These are phyloP conservation scores for Gaertneriomyces sp. DNA, from an alignment of 192 early-diverging fungal genomes.

Conservation along the genomic window DNA sequence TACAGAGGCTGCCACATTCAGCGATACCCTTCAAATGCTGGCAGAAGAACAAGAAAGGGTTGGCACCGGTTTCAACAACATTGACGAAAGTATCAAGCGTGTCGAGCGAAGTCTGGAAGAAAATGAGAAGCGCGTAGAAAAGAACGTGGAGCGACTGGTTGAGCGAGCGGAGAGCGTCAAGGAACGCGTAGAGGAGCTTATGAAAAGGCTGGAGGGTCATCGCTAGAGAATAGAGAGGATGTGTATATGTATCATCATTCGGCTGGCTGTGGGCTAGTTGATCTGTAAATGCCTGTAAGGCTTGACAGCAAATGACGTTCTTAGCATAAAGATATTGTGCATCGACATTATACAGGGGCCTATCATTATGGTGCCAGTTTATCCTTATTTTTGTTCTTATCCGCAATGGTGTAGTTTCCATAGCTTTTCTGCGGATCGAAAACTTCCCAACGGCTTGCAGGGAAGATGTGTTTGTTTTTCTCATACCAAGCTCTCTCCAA, in stretches of 20 bases:
- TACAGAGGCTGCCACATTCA: constrained; percentile 74
- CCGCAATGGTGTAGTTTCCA: constrained; percentile 63
- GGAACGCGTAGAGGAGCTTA: constrained; percentile 26
- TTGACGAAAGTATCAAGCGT: constrained; percentile 44
- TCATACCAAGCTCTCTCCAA: constrained; percentile 65
- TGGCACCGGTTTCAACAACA: constrained; percentile 57
- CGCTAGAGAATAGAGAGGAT: no score
- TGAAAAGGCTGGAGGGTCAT: neutral
- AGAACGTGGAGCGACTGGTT: constrained; percentile 38
- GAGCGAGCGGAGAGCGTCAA: constrained; percentile 24
- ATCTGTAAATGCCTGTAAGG: no score
- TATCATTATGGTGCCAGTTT: no score
- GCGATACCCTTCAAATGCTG: constrained; percentile 69
- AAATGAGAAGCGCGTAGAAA: constrained; percentile 29
- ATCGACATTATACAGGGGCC: no score
- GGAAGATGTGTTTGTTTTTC: constrained; percentile 92
- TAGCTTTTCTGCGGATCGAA: constrained; percentile 81
- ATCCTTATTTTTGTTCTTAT: constrained; percentile 40
- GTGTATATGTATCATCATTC: no score
- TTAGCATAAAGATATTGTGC: no score
- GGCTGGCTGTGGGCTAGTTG: no score
- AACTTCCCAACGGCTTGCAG: constrained; percentile 87
- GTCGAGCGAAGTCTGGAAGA: constrained; percentile 30
- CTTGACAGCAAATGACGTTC: no score
- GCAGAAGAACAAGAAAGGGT: constrained; percentile 66